Evolutionary conservation across 352 stramenopile species (phyloP).

Genomic region (Globisporangium sylvaticum): DNA sequence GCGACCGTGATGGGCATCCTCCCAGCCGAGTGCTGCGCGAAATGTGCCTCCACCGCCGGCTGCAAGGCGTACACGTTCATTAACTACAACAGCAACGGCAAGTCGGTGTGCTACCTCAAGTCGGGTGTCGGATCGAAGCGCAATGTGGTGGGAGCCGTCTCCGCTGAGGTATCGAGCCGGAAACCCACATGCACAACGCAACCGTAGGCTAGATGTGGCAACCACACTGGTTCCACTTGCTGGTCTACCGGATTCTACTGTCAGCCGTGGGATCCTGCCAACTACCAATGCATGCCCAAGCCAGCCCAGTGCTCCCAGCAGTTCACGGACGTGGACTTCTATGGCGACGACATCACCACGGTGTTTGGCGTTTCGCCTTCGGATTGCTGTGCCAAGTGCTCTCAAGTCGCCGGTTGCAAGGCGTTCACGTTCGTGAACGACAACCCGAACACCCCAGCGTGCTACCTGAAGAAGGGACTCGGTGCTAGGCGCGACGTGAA

Average conservation of each 20-base stretch:
- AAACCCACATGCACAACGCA: background rate
- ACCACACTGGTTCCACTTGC: no score
- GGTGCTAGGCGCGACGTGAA: background rate
- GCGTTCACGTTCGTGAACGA: slow-evolving; percentile 32
- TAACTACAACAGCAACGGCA: slow-evolving; percentile 18
- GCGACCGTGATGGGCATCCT: background rate
- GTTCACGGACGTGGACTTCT: slow-evolving; percentile 21
- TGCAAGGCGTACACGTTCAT: slow-evolving; percentile 63
- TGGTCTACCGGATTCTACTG: slow-evolving; percentile 21
- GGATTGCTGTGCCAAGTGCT: slow-evolving; percentile 26
- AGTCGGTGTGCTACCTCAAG: slow-evolving; percentile 17
- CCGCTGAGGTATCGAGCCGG: background rate
- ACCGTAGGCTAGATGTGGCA: no score
- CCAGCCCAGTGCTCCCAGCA: slow-evolving; percentile 12
- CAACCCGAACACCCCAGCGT: slow-evolving; percentile 16
- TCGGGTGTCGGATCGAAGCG: slow-evolving; percentile 1
- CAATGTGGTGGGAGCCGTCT: background rate
- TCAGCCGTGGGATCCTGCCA: slow-evolving; percentile 22
- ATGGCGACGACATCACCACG: slow-evolving; percentile 15
- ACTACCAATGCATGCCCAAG: slow-evolving; percentile 26
- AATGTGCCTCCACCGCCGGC: slow-evolving; percentile 32
- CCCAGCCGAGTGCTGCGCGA: slow-evolving; percentile 29
- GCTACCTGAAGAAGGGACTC: slow-evolving; percentile 23
- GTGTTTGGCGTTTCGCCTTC: slow-evolving; percentile 13
- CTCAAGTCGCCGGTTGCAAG: slow-evolving; percentile 21